Evolutionary conservation across 768 basidiomycete genomes (phyloP).

Genomic region (Xerocomellus chrysenteron): DNA sequence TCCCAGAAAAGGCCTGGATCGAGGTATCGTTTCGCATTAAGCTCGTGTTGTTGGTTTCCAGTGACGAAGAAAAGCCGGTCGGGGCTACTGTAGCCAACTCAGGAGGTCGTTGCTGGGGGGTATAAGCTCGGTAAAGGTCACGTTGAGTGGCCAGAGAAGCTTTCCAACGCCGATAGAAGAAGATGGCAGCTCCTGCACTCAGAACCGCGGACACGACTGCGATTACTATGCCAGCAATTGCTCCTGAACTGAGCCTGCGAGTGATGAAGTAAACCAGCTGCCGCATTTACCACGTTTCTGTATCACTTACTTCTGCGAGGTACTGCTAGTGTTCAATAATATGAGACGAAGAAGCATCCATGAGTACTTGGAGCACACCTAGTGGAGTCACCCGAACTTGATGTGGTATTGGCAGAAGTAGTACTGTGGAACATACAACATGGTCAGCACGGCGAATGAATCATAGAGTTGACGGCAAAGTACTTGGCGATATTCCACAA

Average conservation of each 20-base stretch:
- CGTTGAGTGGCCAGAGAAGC: constrained; percentile 15
- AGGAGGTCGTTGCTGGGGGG: constrained; percentile 9
- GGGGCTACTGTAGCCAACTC: background rate
- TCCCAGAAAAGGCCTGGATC: background rate
- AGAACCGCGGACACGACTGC: constrained; percentile 13
- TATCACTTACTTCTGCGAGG: constrained; percentile 13
- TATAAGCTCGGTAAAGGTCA: constrained; percentile 10
- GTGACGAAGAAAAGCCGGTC: constrained; percentile 21
- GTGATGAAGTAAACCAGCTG: background rate
- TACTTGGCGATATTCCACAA: constrained; percentile 23
- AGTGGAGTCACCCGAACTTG: background rate
- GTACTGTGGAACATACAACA: background rate
- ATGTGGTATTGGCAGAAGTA: background rate
- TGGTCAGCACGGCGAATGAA: background rate
- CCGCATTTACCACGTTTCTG: background rate
- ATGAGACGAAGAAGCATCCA: no score
- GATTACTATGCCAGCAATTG: constrained; percentile 23
- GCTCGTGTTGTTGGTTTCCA: constrained; percentile 13
- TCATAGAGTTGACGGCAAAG: background rate
- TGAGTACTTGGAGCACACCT: constrained; percentile 1
- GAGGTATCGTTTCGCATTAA: constrained; percentile 9
- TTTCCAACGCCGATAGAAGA: constrained; percentile 33
- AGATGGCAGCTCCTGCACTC: constrained; percentile 12
- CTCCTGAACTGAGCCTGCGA: constrained; percentile 22
- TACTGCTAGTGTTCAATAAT: no score